These are phyloP conservation scores for Sporothrix variecibatus DNA, from an alignment of 2,329 filamentous ascomycete species.

Conservation along the genomic window DNA sequence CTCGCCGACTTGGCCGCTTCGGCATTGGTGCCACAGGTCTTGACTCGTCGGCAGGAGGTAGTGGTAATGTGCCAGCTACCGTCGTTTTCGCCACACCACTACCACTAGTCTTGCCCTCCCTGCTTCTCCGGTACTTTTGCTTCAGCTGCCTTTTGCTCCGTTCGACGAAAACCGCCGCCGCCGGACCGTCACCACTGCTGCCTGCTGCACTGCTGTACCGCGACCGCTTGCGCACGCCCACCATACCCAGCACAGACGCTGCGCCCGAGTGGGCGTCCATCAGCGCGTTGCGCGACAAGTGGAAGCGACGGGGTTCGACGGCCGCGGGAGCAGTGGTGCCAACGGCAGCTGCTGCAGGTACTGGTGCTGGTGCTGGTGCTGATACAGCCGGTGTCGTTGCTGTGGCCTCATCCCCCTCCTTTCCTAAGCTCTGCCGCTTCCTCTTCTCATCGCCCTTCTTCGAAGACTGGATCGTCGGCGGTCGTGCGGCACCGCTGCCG, in stretches of 20 bases:
- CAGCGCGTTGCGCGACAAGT: conserved; percentile 47
- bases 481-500: conserved; percentile 32
- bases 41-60: neutral
- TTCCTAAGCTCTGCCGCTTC: conserved; percentile 1
- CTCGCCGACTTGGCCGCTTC: conserved; percentile 27
- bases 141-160: conserved; percentile 42
- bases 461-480: conserved; percentile 49
- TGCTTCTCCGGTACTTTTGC: neutral
- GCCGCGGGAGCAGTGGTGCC: neutral
- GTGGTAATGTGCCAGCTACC: neutral
- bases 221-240: conserved; percentile 42
- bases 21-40: conserved; percentile 24
- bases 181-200: conserved; percentile 28
- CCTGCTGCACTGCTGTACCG: conserved; percentile 36
- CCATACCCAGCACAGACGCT: conserved; percentile 34
- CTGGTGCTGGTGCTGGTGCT: neutral
- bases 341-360: neutral
- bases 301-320: conserved; percentile 53
- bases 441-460: conserved; percentile 42
- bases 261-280: conserved; percentile 38
- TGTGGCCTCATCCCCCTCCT: neutral
- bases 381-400: neutral
- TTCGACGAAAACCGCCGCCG: conserved; percentile 58
- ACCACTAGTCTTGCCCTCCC: neutral
- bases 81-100: neutral